These are phyloP conservation scores for Aquilaria agallochum DNA, from an alignment of 441 rosid species.

Conservation along the genomic window DNA sequence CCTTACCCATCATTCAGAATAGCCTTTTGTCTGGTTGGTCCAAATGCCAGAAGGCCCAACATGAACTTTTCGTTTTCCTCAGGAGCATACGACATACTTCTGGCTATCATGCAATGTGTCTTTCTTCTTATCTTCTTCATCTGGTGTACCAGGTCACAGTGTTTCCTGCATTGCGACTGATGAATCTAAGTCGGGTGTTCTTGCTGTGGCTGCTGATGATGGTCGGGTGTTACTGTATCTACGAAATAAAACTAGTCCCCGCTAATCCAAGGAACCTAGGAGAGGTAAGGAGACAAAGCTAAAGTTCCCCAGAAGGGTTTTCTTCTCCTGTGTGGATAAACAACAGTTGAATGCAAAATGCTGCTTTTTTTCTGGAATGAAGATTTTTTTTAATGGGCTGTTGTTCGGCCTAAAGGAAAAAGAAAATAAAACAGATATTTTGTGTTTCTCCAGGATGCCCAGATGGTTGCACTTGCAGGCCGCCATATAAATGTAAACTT, in stretches of 20 bases:
- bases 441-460: too few species aligned
- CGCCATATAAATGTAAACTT: too few species aligned
- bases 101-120: neutral
- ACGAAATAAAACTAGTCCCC: slow-evolving; percentile 9
- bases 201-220: slow-evolving; percentile 51
- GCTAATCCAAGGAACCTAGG: slow-evolving; percentile 2
- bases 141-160: slow-evolving; percentile 39
- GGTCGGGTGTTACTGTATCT: slow-evolving; percentile 68
- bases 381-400: too few species aligned
- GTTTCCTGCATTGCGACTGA: slow-evolving; percentile 70
- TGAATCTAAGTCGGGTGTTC: slow-evolving; percentile 39
- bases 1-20: neutral
- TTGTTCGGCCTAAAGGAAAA: too few species aligned
- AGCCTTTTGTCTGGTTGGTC: neutral
- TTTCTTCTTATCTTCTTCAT: neutral
- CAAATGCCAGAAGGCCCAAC: neutral
- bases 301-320: too few species aligned
- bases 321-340: too few species aligned
- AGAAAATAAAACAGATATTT: too few species aligned
- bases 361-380: too few species aligned
- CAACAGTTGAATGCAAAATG: too few species aligned
- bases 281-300: too few species aligned
- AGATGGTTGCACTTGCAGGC: too few species aligned
- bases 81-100: neutral
- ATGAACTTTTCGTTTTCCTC: neutral